Evolutionary conservation across 2,329 filamentous ascomycete species (phyloP), one percentile per base, ranked within the genome.

Genomic region (Monilinia fructigena): DNA sequence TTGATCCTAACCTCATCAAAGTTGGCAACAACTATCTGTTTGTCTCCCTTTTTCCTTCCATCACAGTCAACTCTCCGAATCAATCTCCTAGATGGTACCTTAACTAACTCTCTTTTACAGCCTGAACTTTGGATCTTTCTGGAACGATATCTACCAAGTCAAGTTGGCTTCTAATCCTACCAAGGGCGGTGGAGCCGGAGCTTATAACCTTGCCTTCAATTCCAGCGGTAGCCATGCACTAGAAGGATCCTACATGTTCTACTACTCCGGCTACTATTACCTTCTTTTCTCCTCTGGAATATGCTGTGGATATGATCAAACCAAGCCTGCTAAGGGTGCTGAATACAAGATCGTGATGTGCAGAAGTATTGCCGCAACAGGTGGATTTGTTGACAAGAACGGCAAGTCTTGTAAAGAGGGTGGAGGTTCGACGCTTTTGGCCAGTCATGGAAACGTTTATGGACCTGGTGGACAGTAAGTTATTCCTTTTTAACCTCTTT

Each of bases 91-190:
- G 23, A 47, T 6, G 28, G 18, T 7, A 55, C 23, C 26, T 26
- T 3, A 55, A 31, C 53, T 64, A 38, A 64, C 23, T 40, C 38
- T 40, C 10, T 4, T 23, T n/a, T 31, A 8, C 11, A 64, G 62
- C 66, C 77, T 88, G 74, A 85, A 81, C 68, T 91, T 90, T 69
- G 89, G 88, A 31, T 89, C 85, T 16, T 91, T 89, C 81, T 92
- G 87, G 87, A 76, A 78, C 8, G 83, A 87, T 72, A 81, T 91
- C 67, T 89, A 85, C 77, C 84, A 86, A 73, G 84, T 85, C 1
- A 74, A 79, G 47, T 81, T 90, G 75, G 74, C 71, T 47, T 74
- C 74, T 42, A 71, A 75, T 2, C 74, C 75, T 10, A 77, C 74
- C 14, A 75, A 73, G 28, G 72, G 72, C 4, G 67, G 74, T 2